Conservation (phyloP, 495 filamentous ascomycete species). For the Rhypophila decipiens region DNA sequence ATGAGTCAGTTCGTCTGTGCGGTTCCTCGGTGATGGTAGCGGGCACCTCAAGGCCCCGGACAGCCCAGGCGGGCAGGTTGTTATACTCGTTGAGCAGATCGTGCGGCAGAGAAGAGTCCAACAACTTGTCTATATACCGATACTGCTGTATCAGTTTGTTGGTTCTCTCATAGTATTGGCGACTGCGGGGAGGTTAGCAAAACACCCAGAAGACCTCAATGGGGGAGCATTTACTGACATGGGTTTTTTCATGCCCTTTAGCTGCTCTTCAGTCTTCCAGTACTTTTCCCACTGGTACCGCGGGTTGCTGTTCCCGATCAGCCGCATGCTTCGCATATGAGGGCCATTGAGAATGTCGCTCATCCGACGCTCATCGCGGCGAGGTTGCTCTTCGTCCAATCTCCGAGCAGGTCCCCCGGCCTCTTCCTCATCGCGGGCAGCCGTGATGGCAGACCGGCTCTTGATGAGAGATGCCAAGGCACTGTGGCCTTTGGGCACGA, state of each 20-base stretch:
- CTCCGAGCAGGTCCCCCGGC: constrained; percentile 1
- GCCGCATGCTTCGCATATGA: constrained; percentile 67
- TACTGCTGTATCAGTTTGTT: constrained; percentile 83
- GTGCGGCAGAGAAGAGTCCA: constrained; percentile 83
- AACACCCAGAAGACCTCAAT: not conserved
- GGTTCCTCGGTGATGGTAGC: constrained; percentile 50
- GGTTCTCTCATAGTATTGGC: constrained; percentile 76
- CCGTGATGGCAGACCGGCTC: constrained; percentile 19
- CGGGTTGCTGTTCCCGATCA: constrained; percentile 73
- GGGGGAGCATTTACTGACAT: constrained; percentile 34
- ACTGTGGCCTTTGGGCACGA: constrained; percentile 22
- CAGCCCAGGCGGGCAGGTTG: constrained; percentile 37
- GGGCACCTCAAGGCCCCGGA: constrained; percentile 44
- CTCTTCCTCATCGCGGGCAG: constrained; percentile 25
- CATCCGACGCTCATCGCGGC: constrained; percentile 43
- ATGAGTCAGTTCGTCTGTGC: too few relatives aligned
- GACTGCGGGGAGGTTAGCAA: constrained; percentile 30
- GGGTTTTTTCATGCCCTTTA: constrained; percentile 58
- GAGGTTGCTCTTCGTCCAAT: constrained; percentile 26
- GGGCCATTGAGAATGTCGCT: constrained; percentile 54
- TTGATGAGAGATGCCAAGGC: constrained; percentile 33
- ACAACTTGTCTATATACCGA: constrained; percentile 81
- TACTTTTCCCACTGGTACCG: constrained; percentile 70
- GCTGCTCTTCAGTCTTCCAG: constrained; percentile 61
- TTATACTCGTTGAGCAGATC: constrained; percentile 83